phyloP scores from a whole-genome alignment of 768 basidiomycete species.

The Hygrophorus pudorinus region DNA sequence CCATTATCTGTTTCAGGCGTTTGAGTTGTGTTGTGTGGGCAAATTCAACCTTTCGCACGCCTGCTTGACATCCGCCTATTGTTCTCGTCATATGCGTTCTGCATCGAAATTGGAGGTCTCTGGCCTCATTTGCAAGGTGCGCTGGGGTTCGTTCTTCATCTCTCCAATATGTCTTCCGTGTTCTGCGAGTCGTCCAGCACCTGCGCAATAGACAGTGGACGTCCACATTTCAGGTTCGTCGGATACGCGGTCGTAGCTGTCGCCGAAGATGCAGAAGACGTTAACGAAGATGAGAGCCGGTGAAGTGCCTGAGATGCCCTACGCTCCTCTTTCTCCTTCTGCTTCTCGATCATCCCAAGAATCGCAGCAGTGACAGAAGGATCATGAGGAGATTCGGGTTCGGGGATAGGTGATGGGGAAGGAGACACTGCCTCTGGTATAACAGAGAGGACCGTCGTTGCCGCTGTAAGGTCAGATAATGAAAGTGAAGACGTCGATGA shows the following conservation, averaged over 20 bases:
- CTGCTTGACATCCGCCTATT: too few relatives aligned
- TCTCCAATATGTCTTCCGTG: slow-evolving; percentile 38
- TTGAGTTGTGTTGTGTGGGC: too few relatives aligned
- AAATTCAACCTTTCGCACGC: too few relatives aligned
- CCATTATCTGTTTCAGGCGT: too few relatives aligned
- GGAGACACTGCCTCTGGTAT: slow-evolving; percentile 44
- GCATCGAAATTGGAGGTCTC: too few relatives aligned
- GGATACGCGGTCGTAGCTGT: slow-evolving; percentile 23
- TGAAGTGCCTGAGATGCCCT: slow-evolving; percentile 15
- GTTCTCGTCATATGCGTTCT: too few relatives aligned
- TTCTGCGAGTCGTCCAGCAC: slow-evolving; percentile 32
- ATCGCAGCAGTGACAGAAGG: too few relatives aligned
- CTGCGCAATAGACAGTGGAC: slow-evolving; percentile 49
- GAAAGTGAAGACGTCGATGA: slow-evolving; percentile 34
- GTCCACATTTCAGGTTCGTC: slow-evolving; percentile 37
- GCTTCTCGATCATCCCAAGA: slow-evolving; percentile 16
- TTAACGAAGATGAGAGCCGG: slow-evolving; percentile 27
- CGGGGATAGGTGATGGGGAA: slow-evolving; percentile 1
- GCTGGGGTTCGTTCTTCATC: too few relatives aligned
- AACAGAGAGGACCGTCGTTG: slow-evolving; percentile 34
- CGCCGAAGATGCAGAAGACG: slow-evolving; percentile 26
- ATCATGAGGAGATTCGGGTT: too few relatives aligned
- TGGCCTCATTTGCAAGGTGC: too few relatives aligned
- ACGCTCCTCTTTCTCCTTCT: slow-evolving; percentile 16
- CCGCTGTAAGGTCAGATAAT: slow-evolving; percentile 27